Evolutionary conservation across 106 monocot species (phyloP), one percentile per base, ranked within the genome.

Genomic region (Dendrobium catenatum): DNA sequence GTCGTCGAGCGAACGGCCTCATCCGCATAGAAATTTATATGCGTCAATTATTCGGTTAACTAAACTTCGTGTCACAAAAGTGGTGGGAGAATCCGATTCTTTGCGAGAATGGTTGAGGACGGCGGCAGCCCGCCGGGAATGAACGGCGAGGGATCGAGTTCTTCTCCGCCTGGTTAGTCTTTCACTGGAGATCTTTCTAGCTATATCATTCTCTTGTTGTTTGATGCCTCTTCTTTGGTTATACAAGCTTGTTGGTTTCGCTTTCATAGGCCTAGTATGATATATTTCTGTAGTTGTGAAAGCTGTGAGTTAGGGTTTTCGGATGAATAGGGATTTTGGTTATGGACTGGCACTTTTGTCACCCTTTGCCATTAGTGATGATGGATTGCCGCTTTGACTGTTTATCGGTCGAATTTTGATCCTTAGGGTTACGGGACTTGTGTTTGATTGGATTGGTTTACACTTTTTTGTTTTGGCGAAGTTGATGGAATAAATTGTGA

Each of bases 61-160:
- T 37, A 37, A 37, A 37, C 51, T 51, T 51, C 51, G 16, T 51
- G 51, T 1, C 51, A 51, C 51, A 3, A 3, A 72, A 33, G 33
- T 0, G 72, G 72, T 33, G 72, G 72, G 33, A 72, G 72, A 72
- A 72, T 72, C 72, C 72, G 72, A 74, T 74, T 9, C 74, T 44
- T 10, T 43, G 9, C 27, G 70, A 70, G 1, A 8, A 33, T 74
- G 74, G 19, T 43, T 15, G 74, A 74, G n/a, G 43, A 74, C 43
- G 19, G 74, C 17, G 43, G 42, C 42, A 16, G 43, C 19, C 74
- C 42, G 74, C 74, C 20, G 74, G 74, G 6, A 20, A 74, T 43
- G 42, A 74, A 74, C 74, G 74, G 74, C 42, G 74, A 74, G 74
- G 74, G 74, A 19, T 19, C 43, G 43, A 74, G 42, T 74, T 74